Conservation (phyloP, 2,329 filamentous ascomycete species). For the Trichothecium sympodiale region DNA sequence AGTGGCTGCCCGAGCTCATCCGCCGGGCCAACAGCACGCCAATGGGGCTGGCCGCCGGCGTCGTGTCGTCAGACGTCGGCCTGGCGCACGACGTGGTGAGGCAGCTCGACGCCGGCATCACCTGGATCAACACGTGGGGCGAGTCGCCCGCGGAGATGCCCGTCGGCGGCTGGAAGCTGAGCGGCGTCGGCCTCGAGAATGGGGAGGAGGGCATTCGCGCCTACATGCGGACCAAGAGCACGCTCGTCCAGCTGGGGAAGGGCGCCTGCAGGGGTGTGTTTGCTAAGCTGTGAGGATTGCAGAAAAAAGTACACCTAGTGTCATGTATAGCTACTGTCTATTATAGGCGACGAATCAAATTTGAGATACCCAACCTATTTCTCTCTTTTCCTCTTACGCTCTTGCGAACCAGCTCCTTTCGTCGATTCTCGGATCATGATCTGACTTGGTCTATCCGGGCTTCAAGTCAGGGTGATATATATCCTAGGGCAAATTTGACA, state of each 20-base stretch:
- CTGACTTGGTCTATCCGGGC: too few species aligned
- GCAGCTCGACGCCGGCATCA: conserved; percentile 71
- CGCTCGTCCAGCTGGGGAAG: conserved; percentile 66
- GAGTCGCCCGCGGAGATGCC: conserved; percentile 87
- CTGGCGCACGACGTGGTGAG: conserved; percentile 60
- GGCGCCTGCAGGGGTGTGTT: conserved; percentile 58
- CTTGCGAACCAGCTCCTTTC: too few species aligned
- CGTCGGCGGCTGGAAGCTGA: conserved; percentile 86
- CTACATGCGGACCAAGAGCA: conserved; percentile 82
- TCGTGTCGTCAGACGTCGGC: conserved; percentile 69
- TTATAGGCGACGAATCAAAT: too few species aligned
- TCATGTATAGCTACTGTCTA: too few species aligned
- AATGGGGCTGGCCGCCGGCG: conserved; percentile 71
- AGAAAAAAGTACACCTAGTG: too few species aligned
- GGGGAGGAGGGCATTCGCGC: conserved; percentile 67
- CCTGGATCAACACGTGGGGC: conserved; percentile 92
- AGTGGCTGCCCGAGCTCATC: conserved; percentile 55
- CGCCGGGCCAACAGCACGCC: conserved; percentile 64
- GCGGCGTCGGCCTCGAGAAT: conserved; percentile 80
- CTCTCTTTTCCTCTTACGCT: too few species aligned
- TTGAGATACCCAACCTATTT: too few species aligned
- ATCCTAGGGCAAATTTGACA: too few species aligned
- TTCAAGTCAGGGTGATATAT: too few species aligned
- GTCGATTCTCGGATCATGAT: too few species aligned
- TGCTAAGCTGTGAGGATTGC: conserved; percentile 52